These are phyloP conservation scores for Fusarium redolens DNA, from an alignment of 2,329 filamentous ascomycete genomes.

Conservation along the genomic window DNA sequence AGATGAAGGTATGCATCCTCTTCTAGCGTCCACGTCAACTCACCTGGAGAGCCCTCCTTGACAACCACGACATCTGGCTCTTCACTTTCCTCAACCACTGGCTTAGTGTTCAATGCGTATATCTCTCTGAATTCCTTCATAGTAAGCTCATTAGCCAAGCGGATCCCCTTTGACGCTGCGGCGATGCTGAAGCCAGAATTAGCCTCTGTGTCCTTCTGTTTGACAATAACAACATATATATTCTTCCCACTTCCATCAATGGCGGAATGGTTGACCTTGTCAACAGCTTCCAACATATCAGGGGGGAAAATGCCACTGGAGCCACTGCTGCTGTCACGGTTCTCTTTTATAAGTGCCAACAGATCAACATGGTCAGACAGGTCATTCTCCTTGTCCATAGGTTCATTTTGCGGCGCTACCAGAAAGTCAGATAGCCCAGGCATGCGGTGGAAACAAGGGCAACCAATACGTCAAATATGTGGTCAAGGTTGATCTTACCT, in stretches of 20 bases:
- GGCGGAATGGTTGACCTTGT: background rate
- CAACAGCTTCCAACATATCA: background rate
- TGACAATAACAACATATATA: background rate
- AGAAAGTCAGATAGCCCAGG: conserved; percentile 1
- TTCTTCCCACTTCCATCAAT: background rate
- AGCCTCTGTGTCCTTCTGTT: background rate
- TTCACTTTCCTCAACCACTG: background rate
- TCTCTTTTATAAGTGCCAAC: background rate
- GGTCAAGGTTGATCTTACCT: background rate
- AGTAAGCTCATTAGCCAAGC: conserved; percentile 3
- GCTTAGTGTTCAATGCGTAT: background rate
- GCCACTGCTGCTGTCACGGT: background rate
- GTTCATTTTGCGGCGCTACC: background rate
- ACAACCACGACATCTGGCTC: background rate
- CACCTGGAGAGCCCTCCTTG: background rate
- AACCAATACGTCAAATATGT: background rate
- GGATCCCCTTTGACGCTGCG: background rate
- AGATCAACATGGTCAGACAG: background rate
- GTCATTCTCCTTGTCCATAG: background rate
- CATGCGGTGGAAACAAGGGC: background rate
- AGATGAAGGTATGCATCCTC: background rate
- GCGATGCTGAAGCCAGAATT: background rate
- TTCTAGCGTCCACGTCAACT: background rate
- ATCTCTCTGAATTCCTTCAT: background rate
- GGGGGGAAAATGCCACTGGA: background rate